Conservation (phyloP, 2,329 filamentous ascomycete genomes). For the Helotiales sp. region DNA sequence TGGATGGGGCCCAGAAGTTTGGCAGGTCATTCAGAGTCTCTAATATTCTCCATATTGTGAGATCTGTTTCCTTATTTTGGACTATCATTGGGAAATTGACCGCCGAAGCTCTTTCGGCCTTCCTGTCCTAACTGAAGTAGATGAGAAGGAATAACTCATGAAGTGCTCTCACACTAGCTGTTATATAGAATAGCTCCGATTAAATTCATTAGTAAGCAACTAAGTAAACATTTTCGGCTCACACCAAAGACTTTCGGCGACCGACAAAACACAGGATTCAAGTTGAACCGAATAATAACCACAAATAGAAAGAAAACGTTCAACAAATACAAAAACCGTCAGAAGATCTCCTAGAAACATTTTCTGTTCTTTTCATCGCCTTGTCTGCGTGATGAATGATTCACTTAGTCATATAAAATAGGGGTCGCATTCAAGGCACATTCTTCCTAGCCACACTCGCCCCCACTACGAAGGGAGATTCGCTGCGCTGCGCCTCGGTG, state of each 20-base stretch:
- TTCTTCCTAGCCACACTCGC: not conserved
- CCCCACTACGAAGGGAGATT: constrained; percentile 7
- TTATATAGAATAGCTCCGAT: not conserved
- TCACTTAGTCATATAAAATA: constrained; percentile 12
- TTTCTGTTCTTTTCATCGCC: not conserved
- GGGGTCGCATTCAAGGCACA: not conserved
- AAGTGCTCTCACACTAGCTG: too few relatives aligned
- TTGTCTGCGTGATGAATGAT: not conserved
- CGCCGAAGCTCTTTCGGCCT: not conserved
- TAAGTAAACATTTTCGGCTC: not conserved
- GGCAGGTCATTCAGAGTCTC: not conserved
- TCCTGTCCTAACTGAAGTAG: not conserved
- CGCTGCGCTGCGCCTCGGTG: constrained; percentile 10
- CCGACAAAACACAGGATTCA: not conserved
- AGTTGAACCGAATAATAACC: not conserved
- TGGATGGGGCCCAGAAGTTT: too few relatives aligned
- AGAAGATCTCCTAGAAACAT: not conserved
- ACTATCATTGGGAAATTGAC: not conserved
- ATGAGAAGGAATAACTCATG: too few relatives aligned
- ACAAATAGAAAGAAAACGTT: not conserved
- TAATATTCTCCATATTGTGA: not conserved
- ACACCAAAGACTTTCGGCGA: not conserved
- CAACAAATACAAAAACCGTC: not conserved
- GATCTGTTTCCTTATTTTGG: not conserved
- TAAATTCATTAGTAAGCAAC: not conserved